Conservation (phyloP, 179 eudicot species). For the Actinidia polygama region DNA sequence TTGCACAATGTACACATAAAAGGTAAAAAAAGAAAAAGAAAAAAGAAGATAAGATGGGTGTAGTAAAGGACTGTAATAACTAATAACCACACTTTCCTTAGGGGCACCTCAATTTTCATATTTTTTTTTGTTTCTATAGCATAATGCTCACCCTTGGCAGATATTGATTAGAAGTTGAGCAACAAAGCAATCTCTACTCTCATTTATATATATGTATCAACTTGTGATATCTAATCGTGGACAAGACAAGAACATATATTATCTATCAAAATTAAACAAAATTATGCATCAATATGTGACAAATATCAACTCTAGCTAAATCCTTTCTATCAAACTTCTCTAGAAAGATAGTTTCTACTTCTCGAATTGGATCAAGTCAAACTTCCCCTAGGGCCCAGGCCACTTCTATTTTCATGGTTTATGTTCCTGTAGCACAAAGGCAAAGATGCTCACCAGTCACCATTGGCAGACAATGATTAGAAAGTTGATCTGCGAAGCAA, state of each 20-base stretch:
- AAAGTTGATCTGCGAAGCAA: background rate
- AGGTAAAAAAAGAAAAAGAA: background rate
- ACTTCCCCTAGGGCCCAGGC: too few relatives aligned
- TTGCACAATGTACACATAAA: background rate
- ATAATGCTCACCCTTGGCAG: background rate
- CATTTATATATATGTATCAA: background rate
- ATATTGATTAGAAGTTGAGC: background rate
- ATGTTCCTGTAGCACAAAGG: background rate
- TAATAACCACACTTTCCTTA: background rate
- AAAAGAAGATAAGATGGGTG: background rate
- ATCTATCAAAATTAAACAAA: background rate
- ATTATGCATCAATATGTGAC: background rate
- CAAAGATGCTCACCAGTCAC: background rate
- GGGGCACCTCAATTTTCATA: background rate
- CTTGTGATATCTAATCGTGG: background rate
- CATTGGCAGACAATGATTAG: background rate
- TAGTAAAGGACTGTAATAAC: background rate
- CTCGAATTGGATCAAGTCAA: background rate
- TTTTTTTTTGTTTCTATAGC: background rate
- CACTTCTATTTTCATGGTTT: background rate
- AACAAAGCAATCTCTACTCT: background rate
- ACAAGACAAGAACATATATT: background rate
- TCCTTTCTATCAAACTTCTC: background rate
- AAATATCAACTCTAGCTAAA: background rate
- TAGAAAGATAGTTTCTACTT: background rate